Evolutionary conservation across 2,329 filamentous ascomycete genomes (phyloP).

Genomic region (Xylaria sp.): DNA sequence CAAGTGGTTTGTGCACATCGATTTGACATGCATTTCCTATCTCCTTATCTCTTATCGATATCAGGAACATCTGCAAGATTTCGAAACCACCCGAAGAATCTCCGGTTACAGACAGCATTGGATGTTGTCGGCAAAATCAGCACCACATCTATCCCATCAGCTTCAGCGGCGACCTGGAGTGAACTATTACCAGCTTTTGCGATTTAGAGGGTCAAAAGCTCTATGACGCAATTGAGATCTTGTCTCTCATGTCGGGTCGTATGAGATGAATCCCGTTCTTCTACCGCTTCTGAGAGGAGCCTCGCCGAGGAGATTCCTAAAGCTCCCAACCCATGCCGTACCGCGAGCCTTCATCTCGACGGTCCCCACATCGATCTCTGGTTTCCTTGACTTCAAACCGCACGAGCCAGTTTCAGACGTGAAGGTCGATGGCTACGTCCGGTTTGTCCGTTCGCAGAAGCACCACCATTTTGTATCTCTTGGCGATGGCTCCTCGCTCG

Average conservation of each 20-base stretch:
- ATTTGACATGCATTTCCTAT: no score
- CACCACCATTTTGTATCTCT: conserved; percentile 80
- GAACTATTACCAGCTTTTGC: neutral
- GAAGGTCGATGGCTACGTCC: conserved; percentile 76
- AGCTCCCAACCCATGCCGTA: conserved; percentile 11
- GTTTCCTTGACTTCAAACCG: conserved; percentile 57
- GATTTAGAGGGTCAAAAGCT: conserved; percentile 8
- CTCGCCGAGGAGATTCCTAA: conserved; percentile 18
- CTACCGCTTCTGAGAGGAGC: conserved; percentile 28
- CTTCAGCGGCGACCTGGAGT: neutral
- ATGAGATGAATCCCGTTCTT: conserved; percentile 30
- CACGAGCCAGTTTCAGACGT: conserved; percentile 50
- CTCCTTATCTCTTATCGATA: no score
- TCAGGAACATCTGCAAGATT: no score
- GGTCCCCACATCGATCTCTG: conserved; percentile 52
- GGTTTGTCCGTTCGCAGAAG: conserved; percentile 86
- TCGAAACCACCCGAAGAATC: neutral
- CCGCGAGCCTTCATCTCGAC: conserved; percentile 34
- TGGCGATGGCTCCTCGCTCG: conserved; percentile 82
- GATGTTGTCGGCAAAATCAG: neutral
- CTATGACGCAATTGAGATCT: conserved; percentile 8
- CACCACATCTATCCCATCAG: neutral
- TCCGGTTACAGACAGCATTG: neutral
- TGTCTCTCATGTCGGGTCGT: conserved; percentile 5
- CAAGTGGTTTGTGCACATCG: no score